Conservation (phyloP, 2,329 filamentous ascomycete species). For the Zalaria sp. region DNA sequence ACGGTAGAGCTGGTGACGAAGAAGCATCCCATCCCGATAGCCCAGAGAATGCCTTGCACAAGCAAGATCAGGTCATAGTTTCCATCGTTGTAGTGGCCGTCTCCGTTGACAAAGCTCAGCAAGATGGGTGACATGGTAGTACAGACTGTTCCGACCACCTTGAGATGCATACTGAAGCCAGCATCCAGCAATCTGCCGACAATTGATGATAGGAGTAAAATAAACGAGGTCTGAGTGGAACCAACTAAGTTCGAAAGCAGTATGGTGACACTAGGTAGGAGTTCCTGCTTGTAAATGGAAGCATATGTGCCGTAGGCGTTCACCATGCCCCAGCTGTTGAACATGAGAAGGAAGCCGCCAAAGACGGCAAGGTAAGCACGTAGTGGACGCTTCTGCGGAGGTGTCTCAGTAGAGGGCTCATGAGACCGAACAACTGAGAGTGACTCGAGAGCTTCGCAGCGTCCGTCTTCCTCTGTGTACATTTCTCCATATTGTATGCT, state of each 20-base stretch:
- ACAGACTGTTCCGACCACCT: slow-evolving; percentile 26
- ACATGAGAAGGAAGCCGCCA: slow-evolving; percentile 37
- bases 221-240: slow-evolving; percentile 31
- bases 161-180: slow-evolving; percentile 25
- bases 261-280: slow-evolving; percentile 25
- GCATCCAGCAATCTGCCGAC: slow-evolving; percentile 37
- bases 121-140: slow-evolving; percentile 30
- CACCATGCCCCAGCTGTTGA: slow-evolving; percentile 33
- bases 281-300: slow-evolving; percentile 32
- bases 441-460: neutral
- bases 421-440: neutral
- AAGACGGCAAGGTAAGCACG: slow-evolving; percentile 29
- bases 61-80: slow-evolving; percentile 31
- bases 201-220: slow-evolving; percentile 29
- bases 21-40: slow-evolving; percentile 38
- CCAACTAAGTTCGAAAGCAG: slow-evolving; percentile 33
- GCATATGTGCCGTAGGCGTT: slow-evolving; percentile 37
- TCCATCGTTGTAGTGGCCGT: slow-evolving; percentile 18
- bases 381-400: slow-evolving; percentile 16
- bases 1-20: slow-evolving; percentile 31
- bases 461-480: neutral
- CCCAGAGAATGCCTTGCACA: slow-evolving; percentile 32
- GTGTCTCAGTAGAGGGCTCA: neutral
- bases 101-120: slow-evolving; percentile 27
- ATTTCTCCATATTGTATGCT: too few species aligned